phyloP scores from a whole-genome alignment of 2,329 filamentous ascomycete genomes.

The Escovopsis sp. region DNA sequence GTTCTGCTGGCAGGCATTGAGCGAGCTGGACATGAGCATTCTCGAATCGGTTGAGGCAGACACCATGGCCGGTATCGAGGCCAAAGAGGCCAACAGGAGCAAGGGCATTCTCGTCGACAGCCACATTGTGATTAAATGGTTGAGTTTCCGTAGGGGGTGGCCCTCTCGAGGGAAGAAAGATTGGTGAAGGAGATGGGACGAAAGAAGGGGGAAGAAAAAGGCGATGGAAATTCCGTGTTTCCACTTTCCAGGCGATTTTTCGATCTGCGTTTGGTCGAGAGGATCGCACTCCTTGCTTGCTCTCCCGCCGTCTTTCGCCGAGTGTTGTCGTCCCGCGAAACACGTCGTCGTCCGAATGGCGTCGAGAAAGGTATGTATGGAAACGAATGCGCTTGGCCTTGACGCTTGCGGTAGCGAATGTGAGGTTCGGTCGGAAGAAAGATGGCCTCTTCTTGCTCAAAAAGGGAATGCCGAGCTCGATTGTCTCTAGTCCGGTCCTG shows the following conservation, averaged over 20 bases:
- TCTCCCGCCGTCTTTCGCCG: too few relatives aligned
- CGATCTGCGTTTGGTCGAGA: too few relatives aligned
- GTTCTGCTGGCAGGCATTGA: slow-evolving; percentile 72
- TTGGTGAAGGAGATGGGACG: background rate
- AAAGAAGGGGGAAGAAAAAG: background rate
- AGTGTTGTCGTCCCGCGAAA: slow-evolving; percentile 1
- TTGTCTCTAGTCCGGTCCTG: too few relatives aligned
- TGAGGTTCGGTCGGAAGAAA: too few relatives aligned
- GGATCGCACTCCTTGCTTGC: too few relatives aligned
- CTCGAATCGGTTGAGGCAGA: slow-evolving; percentile 33
- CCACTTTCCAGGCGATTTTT: background rate
- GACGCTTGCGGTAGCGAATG: too few relatives aligned
- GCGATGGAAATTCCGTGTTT: background rate
- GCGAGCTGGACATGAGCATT: slow-evolving; percentile 65
- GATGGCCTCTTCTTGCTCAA: too few relatives aligned
- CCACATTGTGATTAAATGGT: slow-evolving; percentile 25
- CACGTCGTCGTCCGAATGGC: background rate
- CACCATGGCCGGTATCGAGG: slow-evolving; percentile 29
- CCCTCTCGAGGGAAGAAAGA: background rate
- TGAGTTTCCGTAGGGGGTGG: background rate
- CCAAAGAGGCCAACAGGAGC: slow-evolving; percentile 29
- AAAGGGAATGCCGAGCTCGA: too few relatives aligned
- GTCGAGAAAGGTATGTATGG: too few relatives aligned
- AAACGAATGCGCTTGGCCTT: too few relatives aligned
- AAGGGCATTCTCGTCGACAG: slow-evolving; percentile 29